Evolutionary conservation across 148 eudicot species (phyloP), one percentile per base, ranked within the genome.

Genomic region (Diospyros kaki): DNA sequence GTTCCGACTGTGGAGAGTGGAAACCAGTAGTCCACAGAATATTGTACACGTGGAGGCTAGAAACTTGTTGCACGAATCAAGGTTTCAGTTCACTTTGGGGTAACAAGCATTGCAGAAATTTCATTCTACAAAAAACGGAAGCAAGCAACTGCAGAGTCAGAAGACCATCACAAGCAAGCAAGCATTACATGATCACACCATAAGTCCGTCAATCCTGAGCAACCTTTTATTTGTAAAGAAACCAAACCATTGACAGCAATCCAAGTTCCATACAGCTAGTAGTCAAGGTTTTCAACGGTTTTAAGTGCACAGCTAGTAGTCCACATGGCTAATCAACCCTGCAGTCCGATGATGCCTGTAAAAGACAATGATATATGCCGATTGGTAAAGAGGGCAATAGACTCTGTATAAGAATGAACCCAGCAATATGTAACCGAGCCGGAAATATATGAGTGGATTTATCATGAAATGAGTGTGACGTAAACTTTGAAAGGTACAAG

Each of bases 261-360:
- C 28, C 28, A 28, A 28, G 28, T 28, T 28, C 28, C 28, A 28
- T 28, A 28, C 28, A 28, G 28, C 28, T 28, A 28, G 28, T 28
- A 28, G 0, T 28, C 28, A 28, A 28, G 28, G 28, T 28, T 28
- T 28, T 28, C 28, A 28, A 28, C 28, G 14, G 55, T 9, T 28
- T 56, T 9, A 4, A 54, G 50, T 2, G 2, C 2, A 55, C 63
- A 56, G 51, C 73, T 5, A 3, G 5, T 42, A 38, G 2, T 2
- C 28, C 28, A 39, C 15, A 41, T 18, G 53, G 52, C 45, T 44
- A 38, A 8, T 80, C 77, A 88, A 77, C 89, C 89, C 79, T 86
- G 87, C 76, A 88, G 91, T 18, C 91, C 91, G 70, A 88, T 88
- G 51, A 88, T 73, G 78, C 91, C 91, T 88, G 81, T 58, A 52